Conservation (phyloP, 257 asterid genomes). For the Ehretia macrophylla region DNA sequence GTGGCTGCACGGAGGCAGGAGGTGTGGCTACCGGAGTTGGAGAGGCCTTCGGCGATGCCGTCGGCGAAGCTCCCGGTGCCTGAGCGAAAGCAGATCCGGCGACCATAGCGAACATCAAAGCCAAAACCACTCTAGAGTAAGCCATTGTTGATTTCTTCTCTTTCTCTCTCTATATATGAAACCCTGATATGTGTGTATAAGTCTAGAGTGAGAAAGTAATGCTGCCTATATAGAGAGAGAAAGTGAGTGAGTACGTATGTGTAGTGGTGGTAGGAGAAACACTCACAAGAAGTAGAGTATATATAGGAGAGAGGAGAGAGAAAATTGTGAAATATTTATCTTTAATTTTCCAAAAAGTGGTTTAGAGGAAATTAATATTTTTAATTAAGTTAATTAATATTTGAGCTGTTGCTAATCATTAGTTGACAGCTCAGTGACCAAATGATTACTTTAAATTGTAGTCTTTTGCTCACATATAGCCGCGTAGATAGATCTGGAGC, state of each 20-base stretch:
- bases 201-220: constrained; percentile 17
- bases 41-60: constrained; percentile 32
- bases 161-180: background rate
- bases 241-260: background rate
- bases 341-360: constrained; percentile 1
- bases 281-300: background rate
- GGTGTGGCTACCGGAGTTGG: constrained; percentile 27
- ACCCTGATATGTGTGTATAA: background rate
- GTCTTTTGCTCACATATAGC: background rate
- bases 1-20: constrained; percentile 15
- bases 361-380: background rate
- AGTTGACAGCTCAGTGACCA: constrained; percentile 26
- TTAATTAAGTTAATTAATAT: background rate
- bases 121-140: constrained; percentile 13
- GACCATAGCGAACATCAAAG: constrained; percentile 32
- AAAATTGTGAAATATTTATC: background rate
- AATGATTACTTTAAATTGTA: background rate
- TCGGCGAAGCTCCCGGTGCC: constrained; percentile 47
- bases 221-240: background rate
- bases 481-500: constrained; percentile 15
- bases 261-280: background rate
- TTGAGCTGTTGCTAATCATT: constrained; percentile 10
- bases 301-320: constrained; percentile 11
- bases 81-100: constrained; percentile 41
- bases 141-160: constrained; percentile 20